Conservation (phyloP, 768 basidiomycete species). For the Lentinus brumalis region DNA sequence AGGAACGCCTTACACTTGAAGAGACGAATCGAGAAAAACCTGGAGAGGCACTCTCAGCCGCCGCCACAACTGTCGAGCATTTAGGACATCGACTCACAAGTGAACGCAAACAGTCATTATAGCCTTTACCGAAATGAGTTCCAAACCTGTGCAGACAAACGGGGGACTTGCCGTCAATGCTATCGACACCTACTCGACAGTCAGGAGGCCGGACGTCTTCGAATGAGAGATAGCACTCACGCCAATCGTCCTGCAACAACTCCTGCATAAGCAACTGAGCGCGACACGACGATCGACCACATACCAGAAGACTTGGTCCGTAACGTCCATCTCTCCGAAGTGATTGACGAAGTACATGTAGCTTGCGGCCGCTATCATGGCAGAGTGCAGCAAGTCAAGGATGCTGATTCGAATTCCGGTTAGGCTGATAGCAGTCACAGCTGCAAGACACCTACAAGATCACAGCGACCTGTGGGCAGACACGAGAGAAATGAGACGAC, state of each 20-base stretch:
- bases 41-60: not conserved
- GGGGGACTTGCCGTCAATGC: constrained; percentile 20
- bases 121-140: constrained; percentile 12
- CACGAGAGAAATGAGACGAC: not conserved
- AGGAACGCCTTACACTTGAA: constrained; percentile 19
- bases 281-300: not conserved
- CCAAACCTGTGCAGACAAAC: not conserved
- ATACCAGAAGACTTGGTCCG: constrained; percentile 28
- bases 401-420: constrained; percentile 7
- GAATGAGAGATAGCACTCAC: not conserved
- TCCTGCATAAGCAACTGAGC: no score
- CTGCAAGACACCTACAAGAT: constrained; percentile 18
- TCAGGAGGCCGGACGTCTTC: not conserved
- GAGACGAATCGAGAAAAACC: constrained; percentile 28
- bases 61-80: no score
- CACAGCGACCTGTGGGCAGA: constrained; percentile 15
- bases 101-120: constrained; percentile 27
- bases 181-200: constrained; percentile 11
- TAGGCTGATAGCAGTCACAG: not conserved
- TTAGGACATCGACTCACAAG: constrained; percentile 17
- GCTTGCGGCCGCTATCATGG: constrained; percentile 23
- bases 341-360: constrained; percentile 28
- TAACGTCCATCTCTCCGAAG: constrained; percentile 21
- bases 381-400: constrained; percentile 27
- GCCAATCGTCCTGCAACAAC: not conserved